Conservation (phyloP, 345 rosid genomes). For the Brassica juncea region DNA sequence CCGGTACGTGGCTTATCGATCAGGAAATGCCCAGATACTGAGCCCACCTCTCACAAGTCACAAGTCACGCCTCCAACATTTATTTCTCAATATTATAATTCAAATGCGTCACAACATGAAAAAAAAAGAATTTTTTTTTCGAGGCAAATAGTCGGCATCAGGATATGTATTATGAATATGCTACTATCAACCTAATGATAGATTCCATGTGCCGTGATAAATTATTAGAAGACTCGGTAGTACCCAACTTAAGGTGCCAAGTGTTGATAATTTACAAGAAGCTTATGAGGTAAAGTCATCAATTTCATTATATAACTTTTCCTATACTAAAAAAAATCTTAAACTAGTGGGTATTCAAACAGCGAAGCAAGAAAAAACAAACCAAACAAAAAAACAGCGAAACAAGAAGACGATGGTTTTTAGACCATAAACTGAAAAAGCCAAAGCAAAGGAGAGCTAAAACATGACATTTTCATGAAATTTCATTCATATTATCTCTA, state of each 20-base stretch:
- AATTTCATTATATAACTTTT: not conserved
- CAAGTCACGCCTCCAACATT: constrained; percentile 1
- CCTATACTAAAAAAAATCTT: not conserved
- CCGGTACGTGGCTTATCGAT: constrained; percentile 32
- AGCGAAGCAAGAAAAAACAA: no score
- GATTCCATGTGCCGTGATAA: constrained; percentile 16
- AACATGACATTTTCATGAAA: not conserved
- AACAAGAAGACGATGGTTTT: not conserved
- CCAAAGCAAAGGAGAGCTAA: not conserved
- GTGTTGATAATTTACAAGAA: constrained; percentile 28
- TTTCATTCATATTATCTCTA: not conserved
- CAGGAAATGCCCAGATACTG: constrained; percentile 37
- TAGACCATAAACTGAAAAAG: not conserved
- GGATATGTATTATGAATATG: no score
- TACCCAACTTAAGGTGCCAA: constrained; percentile 68
- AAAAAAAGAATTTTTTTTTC: not conserved
- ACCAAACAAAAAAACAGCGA: no score
- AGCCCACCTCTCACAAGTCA: constrained; percentile 31
- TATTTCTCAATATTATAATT: constrained; percentile 19
- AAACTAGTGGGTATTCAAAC: not conserved
- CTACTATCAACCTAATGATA: no score
- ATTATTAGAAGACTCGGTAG: constrained; percentile 65
- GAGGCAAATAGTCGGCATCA: no score
- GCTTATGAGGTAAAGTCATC: constrained; percentile 49
- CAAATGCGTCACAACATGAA: not conserved